Evolutionary conservation across 75 land plant genomes (phyloP).

Genomic region (Pseudotsuga menziesii): DNA sequence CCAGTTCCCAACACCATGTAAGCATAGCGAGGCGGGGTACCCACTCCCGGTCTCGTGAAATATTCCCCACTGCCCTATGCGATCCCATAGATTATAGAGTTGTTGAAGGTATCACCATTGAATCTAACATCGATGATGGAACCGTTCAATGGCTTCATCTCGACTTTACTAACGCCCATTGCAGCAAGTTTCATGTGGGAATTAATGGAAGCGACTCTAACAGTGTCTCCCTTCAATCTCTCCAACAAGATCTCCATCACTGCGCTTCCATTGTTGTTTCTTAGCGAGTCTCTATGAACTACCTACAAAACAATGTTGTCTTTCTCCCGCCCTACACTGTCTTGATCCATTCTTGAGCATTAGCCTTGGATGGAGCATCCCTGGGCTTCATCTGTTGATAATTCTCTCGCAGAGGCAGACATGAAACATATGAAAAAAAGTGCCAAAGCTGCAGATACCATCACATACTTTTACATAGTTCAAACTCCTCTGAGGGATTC

Average conservation of each 20-base stretch:
- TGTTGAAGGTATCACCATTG: slow-evolving; percentile 23
- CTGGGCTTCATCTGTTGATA: no score
- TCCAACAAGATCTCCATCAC: not conserved
- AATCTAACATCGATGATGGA: no score
- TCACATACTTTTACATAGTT: no score
- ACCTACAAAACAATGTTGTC: not conserved
- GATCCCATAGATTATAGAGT: slow-evolving; percentile 65
- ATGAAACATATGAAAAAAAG: no score
- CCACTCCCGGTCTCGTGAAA: slow-evolving; percentile 69
- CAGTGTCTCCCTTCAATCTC: slow-evolving; percentile 29
- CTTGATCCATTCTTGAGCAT: no score
- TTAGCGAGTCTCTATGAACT: not conserved
- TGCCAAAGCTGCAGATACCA: no score
- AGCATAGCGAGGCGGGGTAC: slow-evolving; percentile 41
- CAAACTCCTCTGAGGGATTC: no score
- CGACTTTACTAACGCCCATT: not conserved
- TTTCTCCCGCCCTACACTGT: no score
- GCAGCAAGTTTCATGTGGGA: not conserved
- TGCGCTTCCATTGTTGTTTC: not conserved
- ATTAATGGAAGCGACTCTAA: slow-evolving; percentile 12
- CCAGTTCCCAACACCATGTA: slow-evolving; percentile 87
- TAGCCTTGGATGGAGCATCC: no score
- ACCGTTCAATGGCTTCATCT: not conserved
- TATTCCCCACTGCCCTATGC: slow-evolving; percentile 77
- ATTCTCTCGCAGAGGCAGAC: no score